Base-by-base conservation (phyloP, 805 yeast species). In the Hanseniaspora taiwanica region DNA sequence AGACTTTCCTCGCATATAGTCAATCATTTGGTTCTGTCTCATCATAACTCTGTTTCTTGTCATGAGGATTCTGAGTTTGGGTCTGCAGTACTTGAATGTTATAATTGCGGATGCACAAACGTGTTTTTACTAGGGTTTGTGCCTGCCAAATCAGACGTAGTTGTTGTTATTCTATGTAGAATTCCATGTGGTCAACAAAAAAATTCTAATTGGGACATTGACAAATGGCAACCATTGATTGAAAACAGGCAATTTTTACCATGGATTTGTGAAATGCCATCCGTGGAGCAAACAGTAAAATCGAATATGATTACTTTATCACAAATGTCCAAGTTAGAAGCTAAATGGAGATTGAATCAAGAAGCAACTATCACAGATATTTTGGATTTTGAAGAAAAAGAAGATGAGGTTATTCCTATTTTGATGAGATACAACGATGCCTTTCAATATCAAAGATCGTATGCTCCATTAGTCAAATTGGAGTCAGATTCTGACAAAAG, bases 51-150 rank as follows among this genome's bases (percentile, higher is more conserved):
- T 17, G 85, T 87, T 2, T 67, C 80, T 1, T 67, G 85, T 36
- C 95, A 86, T 56, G 77, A 77, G 27, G 81, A 80, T 20, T 78
- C 87, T 1, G 86, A 82, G 45, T 64, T 86, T 20, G 96, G 96
- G n/a, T 94, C 81, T 40, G 79, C 87, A 5, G 69, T 76, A 1
- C 62, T 87, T 43, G 96, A 87, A 57, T 87, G 96, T 62, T 87
- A 86, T 61, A 79, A 78, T 53, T 87, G 96, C 64, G 95, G 95
- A 23, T 74, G 72, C 53, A 74, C 68, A 44, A 87, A 87, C 50
- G 81, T 77, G 2, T 87, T 87, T 49, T 66, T 78, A 20, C 63
- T 87, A 29, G 96, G 96, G 0, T 85, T 79, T 58, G 91, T 87
- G 13, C 71, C 86, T 20, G 95, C 96, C 3, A 83, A 82, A 53